phyloP scores from a whole-genome alignment of 108 stramenopile genomes.

The Pseudonitzschia pungens region DNA sequence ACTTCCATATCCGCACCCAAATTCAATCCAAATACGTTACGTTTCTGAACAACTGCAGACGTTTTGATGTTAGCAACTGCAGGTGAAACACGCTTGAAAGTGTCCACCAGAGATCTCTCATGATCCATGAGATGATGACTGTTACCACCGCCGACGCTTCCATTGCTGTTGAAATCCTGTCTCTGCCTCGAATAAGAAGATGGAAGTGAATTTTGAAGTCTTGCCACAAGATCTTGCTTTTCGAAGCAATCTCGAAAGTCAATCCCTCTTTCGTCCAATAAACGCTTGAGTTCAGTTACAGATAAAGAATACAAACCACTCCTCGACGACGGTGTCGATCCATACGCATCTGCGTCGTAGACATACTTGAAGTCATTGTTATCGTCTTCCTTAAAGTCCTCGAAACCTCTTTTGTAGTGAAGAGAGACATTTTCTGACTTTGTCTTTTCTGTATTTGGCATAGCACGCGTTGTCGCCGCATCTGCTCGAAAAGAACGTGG shows the following conservation, averaged over 20 bases:
- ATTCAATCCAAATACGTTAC: conserved; percentile 15
- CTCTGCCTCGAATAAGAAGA: background rate
- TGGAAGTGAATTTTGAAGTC: conserved; percentile 30
- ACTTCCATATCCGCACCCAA: conserved; percentile 39
- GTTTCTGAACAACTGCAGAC: background rate
- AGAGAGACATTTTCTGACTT: background rate
- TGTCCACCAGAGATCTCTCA: conserved; percentile 51
- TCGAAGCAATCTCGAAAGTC: conserved; percentile 79
- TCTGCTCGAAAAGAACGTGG: background rate
- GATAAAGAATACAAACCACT: conserved; percentile 22
- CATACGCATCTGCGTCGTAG: background rate
- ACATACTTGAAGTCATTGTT: background rate
- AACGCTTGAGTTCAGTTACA: conserved; percentile 66
- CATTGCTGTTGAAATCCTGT: background rate
- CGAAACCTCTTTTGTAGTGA: background rate
- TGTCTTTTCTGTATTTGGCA: background rate
- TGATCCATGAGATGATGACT: conserved; percentile 22
- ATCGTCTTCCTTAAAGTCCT: background rate
- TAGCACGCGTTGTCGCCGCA: background rate
- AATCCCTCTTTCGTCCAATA: conserved; percentile 64
- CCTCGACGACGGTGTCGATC: background rate
- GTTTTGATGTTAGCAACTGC: conserved; percentile 68
- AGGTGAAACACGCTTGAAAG: conserved; percentile 58
- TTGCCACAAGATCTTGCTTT: conserved; percentile 65
- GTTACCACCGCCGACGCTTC: background rate